Evolutionary conservation across 2,329 filamentous ascomycete species (phyloP).

Genomic region (Ceratocystis ficicola): DNA sequence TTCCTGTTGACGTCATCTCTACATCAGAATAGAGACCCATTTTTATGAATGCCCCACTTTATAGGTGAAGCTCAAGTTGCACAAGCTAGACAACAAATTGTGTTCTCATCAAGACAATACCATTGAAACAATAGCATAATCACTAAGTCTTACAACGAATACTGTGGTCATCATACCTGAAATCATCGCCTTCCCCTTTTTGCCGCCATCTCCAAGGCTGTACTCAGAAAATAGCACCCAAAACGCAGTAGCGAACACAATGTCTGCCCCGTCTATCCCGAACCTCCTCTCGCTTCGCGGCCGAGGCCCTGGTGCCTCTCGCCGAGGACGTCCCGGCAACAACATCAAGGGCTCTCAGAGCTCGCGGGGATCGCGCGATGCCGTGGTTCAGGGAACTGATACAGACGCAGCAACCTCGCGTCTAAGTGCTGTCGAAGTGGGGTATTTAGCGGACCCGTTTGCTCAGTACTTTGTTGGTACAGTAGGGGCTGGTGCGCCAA

Average conservation of each 20-base stretch:
- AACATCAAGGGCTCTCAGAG: conserved; percentile 28
- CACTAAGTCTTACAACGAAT: too few relatives aligned
- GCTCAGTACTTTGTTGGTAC: conserved; percentile 52
- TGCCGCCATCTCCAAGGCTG: too few relatives aligned
- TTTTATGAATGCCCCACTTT: too few relatives aligned
- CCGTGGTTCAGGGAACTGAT: conserved; percentile 76
- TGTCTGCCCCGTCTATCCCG: conserved; percentile 65
- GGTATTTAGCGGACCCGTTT: conserved; percentile 75
- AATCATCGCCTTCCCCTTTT: too few relatives aligned
- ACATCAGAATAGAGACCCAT: too few relatives aligned
- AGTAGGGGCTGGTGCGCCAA: conserved; percentile 32
- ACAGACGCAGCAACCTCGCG: conserved; percentile 81
- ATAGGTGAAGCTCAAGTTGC: too few relatives aligned
- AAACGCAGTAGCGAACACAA: conserved; percentile 28
- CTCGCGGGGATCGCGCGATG: conserved; percentile 46
- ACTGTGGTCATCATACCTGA: too few relatives aligned
- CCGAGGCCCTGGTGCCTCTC: conserved; percentile 23
- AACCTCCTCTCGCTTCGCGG: conserved; percentile 54
- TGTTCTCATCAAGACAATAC: too few relatives aligned
- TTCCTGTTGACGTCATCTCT: too few relatives aligned
- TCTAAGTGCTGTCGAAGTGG: conserved; percentile 72
- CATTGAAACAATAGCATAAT: too few relatives aligned
- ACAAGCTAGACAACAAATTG: too few relatives aligned
- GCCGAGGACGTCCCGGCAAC: conserved; percentile 34
- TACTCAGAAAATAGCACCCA: too few relatives aligned